Base-by-base conservation (phyloP, 1,139 yeast species). In the Taphrina pruni region DNA sequence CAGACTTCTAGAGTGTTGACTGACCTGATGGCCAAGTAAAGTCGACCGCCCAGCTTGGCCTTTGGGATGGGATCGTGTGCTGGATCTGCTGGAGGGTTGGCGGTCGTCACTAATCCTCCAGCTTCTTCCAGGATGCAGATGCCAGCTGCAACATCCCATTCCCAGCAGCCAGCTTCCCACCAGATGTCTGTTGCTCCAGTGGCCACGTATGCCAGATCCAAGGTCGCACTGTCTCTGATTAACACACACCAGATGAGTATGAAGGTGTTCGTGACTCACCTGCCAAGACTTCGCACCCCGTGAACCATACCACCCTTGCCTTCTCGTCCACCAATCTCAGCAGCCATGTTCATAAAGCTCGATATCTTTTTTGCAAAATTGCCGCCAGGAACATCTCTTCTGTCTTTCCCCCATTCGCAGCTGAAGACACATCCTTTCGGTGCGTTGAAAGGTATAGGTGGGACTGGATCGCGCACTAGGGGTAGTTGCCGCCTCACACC, bases 121-220 rank as follows among this genome's bases (percentile, higher is more conserved):
- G 88, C 84, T 74, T 86, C 88, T 51, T 79, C 78, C 12, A 85
- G 75, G 70, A 86, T 84, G 70, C 86, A 81, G 87, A 87, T 85
- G 46, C 88, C 88, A 5, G 88, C 88, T 75, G 87, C 85, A 1
- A 86, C 87, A 73, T 86, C 88, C 88, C 88, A 86, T 8, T 85
- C 82, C 72, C 82, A 85, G 75, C 87, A 85, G 21, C 88, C 87
- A 67, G 87, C 88, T 76, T 85, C 88, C 88, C 88, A 86, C 77
- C 85, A 86, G 41, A 85, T 79, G 74, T 86, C 88, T 41, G 85
- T 71, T 68, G 80, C 80, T 3, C 88, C 88, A 7, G 86, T 79
- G 0, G 88, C 87, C 12, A 84, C 85, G 52, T 82, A 81, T 12
- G 85, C 82, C 61, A 85, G 75, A 70, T 85, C 84, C 81, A 85